A percentile compares a stretch with the other conserved stretches of the same genome.
Evolutionary conservation across 495 filamentous ascomycete genomes (phyloP).

Genomic region (Penicillium chermesinum): DNA sequence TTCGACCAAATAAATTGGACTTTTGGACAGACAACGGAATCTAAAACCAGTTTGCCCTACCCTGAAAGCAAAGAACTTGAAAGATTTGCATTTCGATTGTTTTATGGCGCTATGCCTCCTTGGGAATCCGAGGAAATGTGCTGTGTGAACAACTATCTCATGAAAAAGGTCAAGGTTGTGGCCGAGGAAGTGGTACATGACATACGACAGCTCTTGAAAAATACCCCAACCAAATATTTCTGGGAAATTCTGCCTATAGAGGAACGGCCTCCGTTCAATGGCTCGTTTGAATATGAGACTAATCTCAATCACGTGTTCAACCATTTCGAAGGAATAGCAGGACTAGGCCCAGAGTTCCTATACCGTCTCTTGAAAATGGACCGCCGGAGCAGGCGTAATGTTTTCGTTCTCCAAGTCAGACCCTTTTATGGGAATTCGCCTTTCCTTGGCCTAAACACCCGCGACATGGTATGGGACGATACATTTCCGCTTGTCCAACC

Average conservation of each 20-base stretch:
- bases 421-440: background rate
- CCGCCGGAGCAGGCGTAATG: conserved; percentile 7
- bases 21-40: conserved; percentile 9
- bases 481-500: background rate
- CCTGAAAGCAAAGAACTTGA: too few relatives aligned
- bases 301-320: background rate
- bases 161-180: conserved; percentile 1
- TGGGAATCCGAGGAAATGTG: conserved; percentile 20
- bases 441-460: conserved; percentile 1
- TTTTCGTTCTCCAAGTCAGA: conserved; percentile 5
- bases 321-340: background rate
- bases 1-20: conserved; percentile 5
- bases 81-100: conserved; percentile 10
- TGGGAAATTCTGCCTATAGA: conserved; percentile 8
- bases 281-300: conserved; percentile 9
- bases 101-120: conserved; percentile 13
- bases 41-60: conserved; percentile 17
- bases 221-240: background rate
- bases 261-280: background rate
- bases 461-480: background rate
- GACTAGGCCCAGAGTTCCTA: conserved; percentile 8
- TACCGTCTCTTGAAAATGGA: conserved; percentile 9
- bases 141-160: conserved; percentile 9
- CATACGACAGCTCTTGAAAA: conserved; percentile 5
- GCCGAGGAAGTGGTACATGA: conserved; percentile 9